Base-by-base conservation (phyloP, 441 rosid genomes). In the Croton laevigatus region DNA sequence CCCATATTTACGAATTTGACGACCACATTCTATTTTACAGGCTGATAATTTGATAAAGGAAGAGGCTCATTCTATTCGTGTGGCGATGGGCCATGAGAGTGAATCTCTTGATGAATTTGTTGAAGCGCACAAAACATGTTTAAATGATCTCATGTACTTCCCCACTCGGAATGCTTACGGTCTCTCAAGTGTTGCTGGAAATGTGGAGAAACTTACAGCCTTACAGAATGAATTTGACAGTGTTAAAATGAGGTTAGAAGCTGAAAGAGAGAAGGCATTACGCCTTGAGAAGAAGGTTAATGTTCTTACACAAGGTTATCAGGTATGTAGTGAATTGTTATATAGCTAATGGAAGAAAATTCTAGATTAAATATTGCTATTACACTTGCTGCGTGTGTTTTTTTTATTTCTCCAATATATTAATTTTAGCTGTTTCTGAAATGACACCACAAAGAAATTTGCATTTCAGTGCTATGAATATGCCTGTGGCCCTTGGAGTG, bases 61-160 rank as follows among this genome's bases (percentile, higher is more conserved):
- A 73, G 99, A 93, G 78, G 89, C 79, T 73, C 83, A 82, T 64
- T 73, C 81, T 79, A 89, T 96, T 72, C 80, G 92, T 69, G 87
- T 81, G 51, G 89, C 97, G 63, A 88, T 90, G 98, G 97, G 97
- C 59, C 98, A 96, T 73, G 93, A 88, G 84, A 81, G 81, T 55
- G 95, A 88, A 80, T 78, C 96, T 62, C 87, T 91, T 57, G 97
- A 90, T 68, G 97, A 88, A 59, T 96, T 86, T 82, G 84, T 85
- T 54, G 97, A 91, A 70, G 99, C 98, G 68, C 99, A 88, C 83
- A 86, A 83, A 65, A 91, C 89, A 20, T 96, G 96, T 71, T 71
- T 96, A 70, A 96, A 90, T 59, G 97, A 96, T 85, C 90, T 96
- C 73, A 91, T 88, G 97, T 96, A 88, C 85, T 91, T 93, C 81